Conservation (phyloP, 805 yeast genomes). For the Hanseniaspora lindneri region DNA sequence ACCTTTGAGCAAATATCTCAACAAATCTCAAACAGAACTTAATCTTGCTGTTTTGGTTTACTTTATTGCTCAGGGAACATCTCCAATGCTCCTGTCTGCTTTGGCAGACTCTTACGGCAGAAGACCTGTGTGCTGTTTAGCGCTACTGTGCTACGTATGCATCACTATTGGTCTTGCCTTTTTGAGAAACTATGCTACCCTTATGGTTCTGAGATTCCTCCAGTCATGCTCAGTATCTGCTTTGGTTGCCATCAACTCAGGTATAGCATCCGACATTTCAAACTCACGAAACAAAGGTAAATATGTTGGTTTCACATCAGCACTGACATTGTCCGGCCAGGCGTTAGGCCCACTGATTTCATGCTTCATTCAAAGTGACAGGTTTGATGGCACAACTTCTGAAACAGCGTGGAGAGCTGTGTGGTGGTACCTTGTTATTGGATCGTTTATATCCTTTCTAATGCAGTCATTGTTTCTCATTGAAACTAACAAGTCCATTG, state of each 20-base stretch:
- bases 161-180: constrained; percentile 59
- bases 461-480: constrained; percentile 41
- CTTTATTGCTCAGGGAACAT: constrained; percentile 59
- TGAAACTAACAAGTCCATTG: constrained; percentile 61
- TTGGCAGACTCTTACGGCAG: constrained; percentile 63
- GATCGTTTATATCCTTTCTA: constrained; percentile 39
- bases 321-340: constrained; percentile 60
- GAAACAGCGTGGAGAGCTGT: constrained; percentile 62
- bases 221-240: constrained; percentile 73
- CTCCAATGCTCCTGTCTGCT: constrained; percentile 59
- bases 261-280: constrained; percentile 65
- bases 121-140: constrained; percentile 49
- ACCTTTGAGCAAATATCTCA: constrained; percentile 42
- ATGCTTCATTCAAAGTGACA: constrained; percentile 46
- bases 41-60: constrained; percentile 70
- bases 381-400: constrained; percentile 32
- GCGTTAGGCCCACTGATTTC: constrained; percentile 67
- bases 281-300: constrained; percentile 57
- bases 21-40: constrained; percentile 40
- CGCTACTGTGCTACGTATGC: constrained; percentile 43
- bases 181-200: constrained; percentile 43
- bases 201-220: constrained; percentile 53
- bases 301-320: constrained; percentile 51
- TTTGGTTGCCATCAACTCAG: constrained; percentile 55
- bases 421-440: constrained; percentile 62